Evolutionary conservation across 163 green algal species (phyloP), one percentile per base, ranked within the genome.

Genomic region (Coccomyxa subellipsoidea): DNA sequence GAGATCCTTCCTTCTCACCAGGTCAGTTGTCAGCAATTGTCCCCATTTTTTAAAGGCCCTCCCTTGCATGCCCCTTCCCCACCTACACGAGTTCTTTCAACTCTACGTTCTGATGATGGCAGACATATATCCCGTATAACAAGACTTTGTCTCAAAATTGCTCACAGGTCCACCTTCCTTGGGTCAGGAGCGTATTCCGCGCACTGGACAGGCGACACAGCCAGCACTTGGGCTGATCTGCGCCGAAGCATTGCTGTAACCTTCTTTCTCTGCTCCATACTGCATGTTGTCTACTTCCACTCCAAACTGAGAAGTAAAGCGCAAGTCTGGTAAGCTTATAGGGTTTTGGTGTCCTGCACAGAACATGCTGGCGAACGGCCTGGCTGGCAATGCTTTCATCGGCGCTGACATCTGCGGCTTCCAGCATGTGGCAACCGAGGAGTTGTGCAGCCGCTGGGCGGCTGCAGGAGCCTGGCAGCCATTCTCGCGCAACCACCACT

Each of bases 181-280:
- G 92, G 92, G 10, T 73, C 85, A 23, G 93, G 93, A 7, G 80
- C 82, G 10, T 92, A 91, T 81, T 75, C 90, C 0, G 93, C 85
- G 1, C 93, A 97, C 85, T 97, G 93, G 93, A 93, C 89, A 5
- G 93, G 93, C 4, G 93, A 97, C 90, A 97, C 96, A 75, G 81
- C 70, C 25, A 89, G 92, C 32, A 93, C 87, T 4, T 97, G 91
- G 91, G 53, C 91, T 4, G 70, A 77, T 40, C 34, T 77, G 18
- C 70, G 27, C 27, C 40, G 70, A 32, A 47, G 32, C 70, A 77
- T 77, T 40, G 32, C 18, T n/a, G 70, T 23, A 27, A 77, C 31
- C n/a, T 32, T 54, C 36, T 34, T 27, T 31, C 5, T n/a, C 72
- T n/a, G 8, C 36, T 53, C 10, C 10, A 12, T 25, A 3, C n/a